Evolutionary conservation across 345 rosid genomes (phyloP).

Genomic region (Syzygium oleosum): DNA sequence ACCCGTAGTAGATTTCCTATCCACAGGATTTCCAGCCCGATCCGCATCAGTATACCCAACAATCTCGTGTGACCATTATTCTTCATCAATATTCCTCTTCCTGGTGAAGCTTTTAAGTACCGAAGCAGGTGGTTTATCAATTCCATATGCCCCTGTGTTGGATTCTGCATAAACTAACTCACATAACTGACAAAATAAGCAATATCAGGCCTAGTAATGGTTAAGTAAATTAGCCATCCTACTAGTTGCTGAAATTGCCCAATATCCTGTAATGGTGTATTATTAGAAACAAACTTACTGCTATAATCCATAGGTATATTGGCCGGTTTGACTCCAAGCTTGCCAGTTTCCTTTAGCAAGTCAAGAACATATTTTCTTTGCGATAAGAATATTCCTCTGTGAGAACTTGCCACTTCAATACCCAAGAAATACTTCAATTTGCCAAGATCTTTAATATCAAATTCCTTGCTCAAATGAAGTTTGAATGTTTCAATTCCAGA

Average conservation of each 20-base stretch:
- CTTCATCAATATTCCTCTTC: not conserved
- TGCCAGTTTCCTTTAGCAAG: not conserved
- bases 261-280: not conserved
- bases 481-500: no score
- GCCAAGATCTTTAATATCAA: not conserved
- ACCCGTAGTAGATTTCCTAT: no score
- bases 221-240: not conserved
- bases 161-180: not conserved
- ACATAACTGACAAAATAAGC: not conserved
- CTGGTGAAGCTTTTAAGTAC: not conserved
- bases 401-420: not conserved
- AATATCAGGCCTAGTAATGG: not conserved
- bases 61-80: not conserved
- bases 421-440: not conserved
- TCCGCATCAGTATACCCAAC: not conserved
- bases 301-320: not conserved
- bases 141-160: not conserved
- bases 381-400: not conserved
- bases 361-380: not conserved
- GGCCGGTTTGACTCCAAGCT: not conserved
- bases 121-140: not conserved
- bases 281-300: not conserved
- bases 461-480: not conserved
- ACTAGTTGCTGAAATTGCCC: not conserved
- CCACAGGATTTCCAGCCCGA: no score